Evolutionary conservation across 805 yeast genomes (phyloP).

Genomic region (Limtongia smithiae): DNA sequence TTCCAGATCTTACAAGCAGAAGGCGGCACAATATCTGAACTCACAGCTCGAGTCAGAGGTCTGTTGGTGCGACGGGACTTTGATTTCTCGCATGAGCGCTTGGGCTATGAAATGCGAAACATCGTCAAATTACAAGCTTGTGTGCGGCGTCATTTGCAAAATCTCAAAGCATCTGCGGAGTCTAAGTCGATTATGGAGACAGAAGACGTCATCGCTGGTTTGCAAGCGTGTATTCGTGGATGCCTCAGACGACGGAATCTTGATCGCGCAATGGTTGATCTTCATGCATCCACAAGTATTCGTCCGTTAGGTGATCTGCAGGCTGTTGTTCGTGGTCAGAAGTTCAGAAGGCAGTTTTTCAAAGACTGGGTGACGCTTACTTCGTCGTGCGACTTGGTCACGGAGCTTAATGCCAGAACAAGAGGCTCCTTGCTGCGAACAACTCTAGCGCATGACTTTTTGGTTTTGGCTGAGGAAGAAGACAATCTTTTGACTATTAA

Average conservation of each 20-base stretch:
- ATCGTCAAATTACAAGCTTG: slow-evolving; percentile 38
- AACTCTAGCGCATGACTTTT: neutral
- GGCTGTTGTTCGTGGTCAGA: slow-evolving; percentile 37
- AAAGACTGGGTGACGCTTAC: slow-evolving; percentile 1
- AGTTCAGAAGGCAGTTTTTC: neutral
- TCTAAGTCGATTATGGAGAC: slow-evolving; percentile 37
- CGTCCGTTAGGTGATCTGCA: slow-evolving; percentile 40
- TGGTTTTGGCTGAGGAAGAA: slow-evolving; percentile 4
- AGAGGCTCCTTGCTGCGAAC: slow-evolving; percentile 24
- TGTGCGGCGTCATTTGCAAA: slow-evolving; percentile 37
- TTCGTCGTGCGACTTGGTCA: slow-evolving; percentile 4
- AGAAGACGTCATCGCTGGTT: slow-evolving; percentile 29
- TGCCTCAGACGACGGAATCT: slow-evolving; percentile 32
- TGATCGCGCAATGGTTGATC: slow-evolving; percentile 5
- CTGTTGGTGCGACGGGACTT: slow-evolving; percentile 27
- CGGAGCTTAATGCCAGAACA: slow-evolving; percentile 18
- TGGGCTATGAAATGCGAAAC: slow-evolving; percentile 11
- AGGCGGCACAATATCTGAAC: neutral
- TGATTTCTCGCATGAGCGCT: slow-evolving; percentile 2
- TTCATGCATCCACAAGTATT: neutral
- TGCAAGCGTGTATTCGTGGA: slow-evolving; percentile 40
- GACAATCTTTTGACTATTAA: slow-evolving; percentile 18
- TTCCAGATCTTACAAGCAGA: slow-evolving; percentile 35
- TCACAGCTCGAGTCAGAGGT: slow-evolving; percentile 47
- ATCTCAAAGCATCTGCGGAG: slow-evolving; percentile 33